Conservation (phyloP, 805 yeast genomes). For the Candida yuanshanica region DNA sequence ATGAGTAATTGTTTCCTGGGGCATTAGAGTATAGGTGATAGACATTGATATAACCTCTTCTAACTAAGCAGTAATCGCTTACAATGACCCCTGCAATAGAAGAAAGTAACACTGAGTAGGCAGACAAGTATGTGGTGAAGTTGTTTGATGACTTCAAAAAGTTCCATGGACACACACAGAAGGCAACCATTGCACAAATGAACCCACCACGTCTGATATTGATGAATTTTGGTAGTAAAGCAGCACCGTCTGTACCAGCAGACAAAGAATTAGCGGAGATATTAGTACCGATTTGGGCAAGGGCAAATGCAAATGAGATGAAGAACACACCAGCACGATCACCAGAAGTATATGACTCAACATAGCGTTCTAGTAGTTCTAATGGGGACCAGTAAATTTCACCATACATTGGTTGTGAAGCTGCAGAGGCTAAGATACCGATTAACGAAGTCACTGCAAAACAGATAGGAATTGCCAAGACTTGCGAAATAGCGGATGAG, state of each 20-base stretch:
- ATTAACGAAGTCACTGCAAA: constrained; percentile 78
- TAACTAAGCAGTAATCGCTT: constrained; percentile 63
- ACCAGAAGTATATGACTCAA: constrained; percentile 48
- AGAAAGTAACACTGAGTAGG: constrained; percentile 77
- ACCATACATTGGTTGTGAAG: constrained; percentile 63
- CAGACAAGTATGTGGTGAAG: constrained; percentile 75
- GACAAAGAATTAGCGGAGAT: constrained; percentile 67
- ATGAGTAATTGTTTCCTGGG: constrained; percentile 45
- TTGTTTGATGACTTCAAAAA: constrained; percentile 61
- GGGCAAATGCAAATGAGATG: constrained; percentile 61
- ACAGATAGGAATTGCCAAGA: constrained; percentile 64
- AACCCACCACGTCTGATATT: constrained; percentile 79
- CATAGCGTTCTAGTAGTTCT: constrained; percentile 54
- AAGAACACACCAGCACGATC: constrained; percentile 78
- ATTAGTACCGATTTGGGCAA: constrained; percentile 77
- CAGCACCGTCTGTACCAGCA: constrained; percentile 70
- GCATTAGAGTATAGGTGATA: constrained; percentile 56
- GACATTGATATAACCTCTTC: constrained; percentile 64
- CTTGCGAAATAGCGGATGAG: constrained; percentile 51
- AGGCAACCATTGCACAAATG: constrained; percentile 66
- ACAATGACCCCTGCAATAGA: constrained; percentile 76
- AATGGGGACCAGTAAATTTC: constrained; percentile 80
- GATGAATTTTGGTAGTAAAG: constrained; percentile 55
- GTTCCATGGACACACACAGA: constrained; percentile 80
- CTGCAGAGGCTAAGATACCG: constrained; percentile 80